Base-by-base conservation (phyloP, 192 early-diverging fungal genomes). In the Linnemannia exigua region DNA sequence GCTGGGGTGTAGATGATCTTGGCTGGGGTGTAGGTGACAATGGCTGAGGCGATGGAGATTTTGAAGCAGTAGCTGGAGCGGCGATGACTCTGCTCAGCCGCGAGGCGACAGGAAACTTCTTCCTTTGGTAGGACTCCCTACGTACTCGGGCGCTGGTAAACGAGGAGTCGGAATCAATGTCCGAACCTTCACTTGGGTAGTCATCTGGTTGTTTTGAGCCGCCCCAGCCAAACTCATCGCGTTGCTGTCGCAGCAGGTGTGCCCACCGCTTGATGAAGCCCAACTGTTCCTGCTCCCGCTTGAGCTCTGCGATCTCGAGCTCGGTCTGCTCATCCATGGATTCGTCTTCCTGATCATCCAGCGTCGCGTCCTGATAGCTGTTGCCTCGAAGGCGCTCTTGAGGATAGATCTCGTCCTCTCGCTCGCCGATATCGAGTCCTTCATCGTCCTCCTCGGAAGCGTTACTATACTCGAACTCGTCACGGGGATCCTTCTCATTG, bases 241-340 rank as follows among this genome's bases (percentile, higher is more conserved):
- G 71, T 36, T 78, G 81, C 25, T 74, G 75, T 73, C 72, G 54
- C 15, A 85, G 41, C 31, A 71, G 67, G 16, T 50, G 74, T 47
- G 83, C 72, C 35, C 75, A 36, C 20, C 76, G 67, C 54, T 85
- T 75, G 41, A 85, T 73, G 61, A 85, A 85, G 17, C 77, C 77
- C 7, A 85, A 35, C 37, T 85, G 83, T 17, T 63, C 67, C 36
- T 52, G 72, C 38, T 85, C 83, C 17, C 69, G 66, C 20, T 71
- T 61, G 61, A 52, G 28, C 28, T 85, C 83, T 15, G 28, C 77
- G 12, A 44, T 70, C 25, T 78, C 82, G 16, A n/a, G n/a, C n/a
- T n/a, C n/a, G n/a, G n/a, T n/a, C n/a, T 69, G 71, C 19, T 67
- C 70, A 16, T 22, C 35, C 31, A 28, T n/a, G 46, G 9, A 41